Percentiles rank a stretch among this genome's conserved stretches.
phyloP scores from a whole-genome alignment of 768 basidiomycete species.

The Russula foetens region DNA sequence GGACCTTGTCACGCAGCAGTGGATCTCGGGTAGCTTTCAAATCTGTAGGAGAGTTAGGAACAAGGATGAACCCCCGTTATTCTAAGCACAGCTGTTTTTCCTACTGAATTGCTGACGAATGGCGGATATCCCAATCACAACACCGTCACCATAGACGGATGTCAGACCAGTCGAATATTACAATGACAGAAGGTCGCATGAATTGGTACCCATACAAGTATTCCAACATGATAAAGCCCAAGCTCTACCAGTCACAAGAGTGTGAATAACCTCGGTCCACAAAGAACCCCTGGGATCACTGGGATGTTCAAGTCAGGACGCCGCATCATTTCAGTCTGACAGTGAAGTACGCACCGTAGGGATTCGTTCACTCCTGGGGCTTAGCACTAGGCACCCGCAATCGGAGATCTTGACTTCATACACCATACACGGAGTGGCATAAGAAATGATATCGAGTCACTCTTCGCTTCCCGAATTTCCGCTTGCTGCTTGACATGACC shows the following conservation, averaged over 20 bases:
- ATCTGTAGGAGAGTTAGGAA: conserved; percentile 1
- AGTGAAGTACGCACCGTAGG: conserved; percentile 57
- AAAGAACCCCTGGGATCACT: conserved; percentile 91
- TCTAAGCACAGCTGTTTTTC: conserved; percentile 1
- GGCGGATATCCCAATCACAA: conserved; percentile 87
- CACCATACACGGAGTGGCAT: conserved; percentile 71
- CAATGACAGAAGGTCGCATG: conserved; percentile 7
- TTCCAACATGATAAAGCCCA: conserved; percentile 95
- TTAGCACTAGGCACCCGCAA: conserved; percentile 16
- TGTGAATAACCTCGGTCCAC: conserved; percentile 89
- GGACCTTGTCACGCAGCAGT: conserved; percentile 72
- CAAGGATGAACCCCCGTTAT: background rate
- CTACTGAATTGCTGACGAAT: conserved; percentile 89
- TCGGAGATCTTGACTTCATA: conserved; percentile 35
- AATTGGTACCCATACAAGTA: conserved; percentile 76
- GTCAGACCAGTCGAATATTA: conserved; percentile 10
- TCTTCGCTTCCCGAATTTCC: no score
- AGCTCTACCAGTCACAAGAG: conserved; percentile 97
- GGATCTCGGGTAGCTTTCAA: conserved; percentile 78
- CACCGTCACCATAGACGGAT: background rate
- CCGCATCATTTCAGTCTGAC: background rate
- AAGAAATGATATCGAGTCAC: no score
- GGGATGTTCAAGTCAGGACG: conserved; percentile 11
- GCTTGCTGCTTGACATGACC: no score
- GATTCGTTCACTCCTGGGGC: conserved; percentile 69